Percentiles rank a stretch among this genome's conserved stretches.
Conservation (phyloP, 441 rosid species). For the Dalechampia spathulata region DNA sequence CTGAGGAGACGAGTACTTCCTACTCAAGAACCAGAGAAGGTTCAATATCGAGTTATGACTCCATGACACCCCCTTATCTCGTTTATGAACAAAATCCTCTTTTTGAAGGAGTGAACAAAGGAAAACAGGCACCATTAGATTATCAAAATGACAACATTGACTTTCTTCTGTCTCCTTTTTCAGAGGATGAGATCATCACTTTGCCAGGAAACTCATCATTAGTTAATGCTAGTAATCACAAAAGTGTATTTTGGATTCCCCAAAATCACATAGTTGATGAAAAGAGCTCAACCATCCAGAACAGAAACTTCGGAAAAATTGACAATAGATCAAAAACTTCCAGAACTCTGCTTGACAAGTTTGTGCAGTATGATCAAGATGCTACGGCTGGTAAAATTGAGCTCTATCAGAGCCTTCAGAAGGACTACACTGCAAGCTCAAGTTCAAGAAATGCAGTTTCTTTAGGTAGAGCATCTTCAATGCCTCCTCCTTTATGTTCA, state of each 20-base stretch:
- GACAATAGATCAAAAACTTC: conserved; percentile 26
- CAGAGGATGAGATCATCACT: conserved; percentile 23
- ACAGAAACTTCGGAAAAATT: conserved; percentile 11
- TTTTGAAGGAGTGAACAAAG: conserved; percentile 33
- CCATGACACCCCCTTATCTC: conserved; percentile 30
- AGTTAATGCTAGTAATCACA: conserved; percentile 15
- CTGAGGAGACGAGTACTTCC: conserved; percentile 43
- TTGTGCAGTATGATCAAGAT: conserved; percentile 44
- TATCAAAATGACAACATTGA: conserved; percentile 13
- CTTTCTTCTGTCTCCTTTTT: conserved; percentile 11
- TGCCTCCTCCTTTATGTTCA: conserved; percentile 70
- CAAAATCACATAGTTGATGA: conserved; percentile 30
- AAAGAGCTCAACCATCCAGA: conserved; percentile 9
- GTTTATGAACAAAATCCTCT: conserved; percentile 51
- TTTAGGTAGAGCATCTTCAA: conserved; percentile 43
- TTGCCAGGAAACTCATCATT: conserved; percentile 18
- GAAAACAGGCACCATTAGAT: conserved; percentile 18
- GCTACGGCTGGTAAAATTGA: conserved; percentile 15
- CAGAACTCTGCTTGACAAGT: conserved; percentile 34
- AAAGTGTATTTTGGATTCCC: conserved; percentile 38
- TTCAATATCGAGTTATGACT: conserved; percentile 30
- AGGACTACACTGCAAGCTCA: conserved; percentile 24
- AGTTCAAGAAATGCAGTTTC: conserved; percentile 35
- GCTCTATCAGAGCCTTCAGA: conserved; percentile 21
- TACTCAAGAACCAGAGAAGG: conserved; percentile 32